Evolutionary conservation across 1,139 yeast genomes (phyloP).

Genomic region (Candida tropicalis): DNA sequence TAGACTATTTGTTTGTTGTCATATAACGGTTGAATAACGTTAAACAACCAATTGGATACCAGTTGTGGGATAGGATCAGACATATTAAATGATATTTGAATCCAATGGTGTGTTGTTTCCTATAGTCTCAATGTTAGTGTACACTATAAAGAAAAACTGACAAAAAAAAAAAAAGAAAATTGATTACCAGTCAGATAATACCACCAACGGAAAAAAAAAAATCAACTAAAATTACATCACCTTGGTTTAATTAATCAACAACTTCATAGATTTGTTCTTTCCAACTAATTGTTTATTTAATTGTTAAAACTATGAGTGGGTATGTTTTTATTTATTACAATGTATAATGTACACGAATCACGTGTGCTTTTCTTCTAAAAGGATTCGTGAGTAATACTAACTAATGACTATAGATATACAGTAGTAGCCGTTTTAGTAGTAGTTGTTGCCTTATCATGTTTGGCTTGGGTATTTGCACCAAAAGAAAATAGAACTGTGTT

Average conservation of each 20-base stretch:
- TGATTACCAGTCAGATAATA: not conserved
- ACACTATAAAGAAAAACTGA: too few relatives aligned
- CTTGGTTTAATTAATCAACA: not conserved
- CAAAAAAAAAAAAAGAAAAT: constrained; percentile 1
- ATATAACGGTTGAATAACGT: constrained; percentile 54
- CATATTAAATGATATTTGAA: too few relatives aligned
- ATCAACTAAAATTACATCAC: constrained; percentile 2
- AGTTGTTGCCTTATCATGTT: constrained; percentile 60
- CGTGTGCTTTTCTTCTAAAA: too few relatives aligned
- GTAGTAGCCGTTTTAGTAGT: constrained; percentile 67
- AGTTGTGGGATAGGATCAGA: constrained; percentile 31
- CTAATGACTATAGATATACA: constrained; percentile 54
- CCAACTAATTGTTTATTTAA: too few relatives aligned
- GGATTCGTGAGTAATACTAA: constrained; percentile 15
- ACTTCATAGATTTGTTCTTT: too few relatives aligned
- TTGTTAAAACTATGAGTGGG: constrained; percentile 30
- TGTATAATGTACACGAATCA: too few relatives aligned
- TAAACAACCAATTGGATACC: constrained; percentile 46
- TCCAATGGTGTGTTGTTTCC: too few relatives aligned
- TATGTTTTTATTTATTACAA: constrained; percentile 20
- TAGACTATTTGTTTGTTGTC: constrained; percentile 54
- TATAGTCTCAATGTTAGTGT: too few relatives aligned
- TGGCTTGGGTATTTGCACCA: constrained; percentile 68
- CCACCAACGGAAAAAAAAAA: constrained; percentile 7
- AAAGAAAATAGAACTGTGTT: constrained; percentile 71